A percentile compares a stretch with the other conserved stretches of the same genome.
Evolutionary conservation across 176 grass and related monocot species (phyloP).

Genomic region (Elaeis guineensis): DNA sequence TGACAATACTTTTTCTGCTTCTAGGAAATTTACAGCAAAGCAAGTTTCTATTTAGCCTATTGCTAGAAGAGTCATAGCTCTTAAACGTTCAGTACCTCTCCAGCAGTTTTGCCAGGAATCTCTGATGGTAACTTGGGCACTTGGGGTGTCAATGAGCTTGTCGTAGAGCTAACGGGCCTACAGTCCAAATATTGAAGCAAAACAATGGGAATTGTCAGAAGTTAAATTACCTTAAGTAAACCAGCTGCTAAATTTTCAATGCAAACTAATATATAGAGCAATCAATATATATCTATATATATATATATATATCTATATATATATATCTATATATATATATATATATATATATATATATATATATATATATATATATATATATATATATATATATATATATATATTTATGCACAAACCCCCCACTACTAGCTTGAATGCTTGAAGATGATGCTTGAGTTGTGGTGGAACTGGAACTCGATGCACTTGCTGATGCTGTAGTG

Average conservation of each 20-base stretch:
- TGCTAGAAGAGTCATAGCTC: too few species aligned
- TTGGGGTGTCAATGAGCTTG: slow-evolving; percentile 40
- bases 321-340: too few species aligned
- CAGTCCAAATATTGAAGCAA: slow-evolving; percentile 9
- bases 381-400: too few species aligned
- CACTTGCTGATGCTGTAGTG: slow-evolving; percentile 33
- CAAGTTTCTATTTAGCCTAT: too few species aligned
- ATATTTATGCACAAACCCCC: slow-evolving; percentile 25
- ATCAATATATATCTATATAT: too few species aligned
- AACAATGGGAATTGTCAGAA: slow-evolving; percentile 17
- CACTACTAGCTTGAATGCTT: slow-evolving; percentile 55
- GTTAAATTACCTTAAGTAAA: not conserved
- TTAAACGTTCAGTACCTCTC: slow-evolving; percentile 46
- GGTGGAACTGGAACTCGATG: slow-evolving; percentile 28
- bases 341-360: too few species aligned
- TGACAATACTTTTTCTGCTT: too few species aligned
- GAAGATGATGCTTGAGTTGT: slow-evolving; percentile 55
- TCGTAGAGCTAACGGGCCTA: slow-evolving; percentile 34
- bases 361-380: too few species aligned
- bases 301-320: too few species aligned
- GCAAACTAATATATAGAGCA: too few species aligned
- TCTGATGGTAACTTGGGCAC: slow-evolving; percentile 83
- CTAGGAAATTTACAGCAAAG: too few species aligned
- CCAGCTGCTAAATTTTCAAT: not conserved
- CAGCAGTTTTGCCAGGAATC: slow-evolving; percentile 87